Conservation (phyloP, 352 stramenopile species). For the Globisporangium cystogenes region DNA sequence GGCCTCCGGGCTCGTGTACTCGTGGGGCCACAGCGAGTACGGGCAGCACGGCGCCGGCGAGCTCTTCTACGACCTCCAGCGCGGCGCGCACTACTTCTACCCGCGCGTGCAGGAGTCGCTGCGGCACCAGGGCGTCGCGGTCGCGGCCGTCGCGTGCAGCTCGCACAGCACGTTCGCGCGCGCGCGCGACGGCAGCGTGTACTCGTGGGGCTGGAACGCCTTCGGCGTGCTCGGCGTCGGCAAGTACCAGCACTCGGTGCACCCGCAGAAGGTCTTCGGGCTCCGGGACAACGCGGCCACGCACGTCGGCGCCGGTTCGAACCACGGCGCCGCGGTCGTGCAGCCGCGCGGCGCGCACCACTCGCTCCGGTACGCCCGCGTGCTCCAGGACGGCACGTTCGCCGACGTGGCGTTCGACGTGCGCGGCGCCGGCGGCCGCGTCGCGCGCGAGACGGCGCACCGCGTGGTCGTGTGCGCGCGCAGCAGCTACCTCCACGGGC, state of each 20-base stretch:
- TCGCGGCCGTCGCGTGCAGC: constrained; percentile 43
- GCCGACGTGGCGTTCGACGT: constrained; percentile 51
- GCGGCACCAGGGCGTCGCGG: constrained; percentile 22
- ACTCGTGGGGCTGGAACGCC: constrained; percentile 86
- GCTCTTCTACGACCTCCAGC: constrained; percentile 65
- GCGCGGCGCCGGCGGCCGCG: constrained; percentile 1
- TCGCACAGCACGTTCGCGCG: constrained; percentile 75
- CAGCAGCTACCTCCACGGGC: constrained; percentile 49
- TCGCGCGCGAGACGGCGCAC: constrained; percentile 18
- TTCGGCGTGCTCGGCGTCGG: constrained; percentile 72
- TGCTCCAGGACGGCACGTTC: constrained; percentile 47
- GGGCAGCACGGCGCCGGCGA: constrained; percentile 69
- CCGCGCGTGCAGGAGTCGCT: constrained; percentile 55
- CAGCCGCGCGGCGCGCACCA: constrained; percentile 52
- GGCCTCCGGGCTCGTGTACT: constrained; percentile 46
- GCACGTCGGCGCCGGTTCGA: constrained; percentile 56
- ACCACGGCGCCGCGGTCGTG: constrained; percentile 59
- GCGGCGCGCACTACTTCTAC: constrained; percentile 70
- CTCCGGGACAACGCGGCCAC: constrained; percentile 53
- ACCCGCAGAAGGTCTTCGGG: constrained; percentile 55
- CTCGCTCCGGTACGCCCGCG: constrained; percentile 49
- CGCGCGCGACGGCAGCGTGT: constrained; percentile 43
- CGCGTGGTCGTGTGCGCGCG: constrained; percentile 52
- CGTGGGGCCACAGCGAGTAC: constrained; percentile 83
- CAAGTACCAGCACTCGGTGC: constrained; percentile 66